Evolutionary conservation across 331 rosid genomes (phyloP).

Genomic region (Cucumis variabilis): DNA sequence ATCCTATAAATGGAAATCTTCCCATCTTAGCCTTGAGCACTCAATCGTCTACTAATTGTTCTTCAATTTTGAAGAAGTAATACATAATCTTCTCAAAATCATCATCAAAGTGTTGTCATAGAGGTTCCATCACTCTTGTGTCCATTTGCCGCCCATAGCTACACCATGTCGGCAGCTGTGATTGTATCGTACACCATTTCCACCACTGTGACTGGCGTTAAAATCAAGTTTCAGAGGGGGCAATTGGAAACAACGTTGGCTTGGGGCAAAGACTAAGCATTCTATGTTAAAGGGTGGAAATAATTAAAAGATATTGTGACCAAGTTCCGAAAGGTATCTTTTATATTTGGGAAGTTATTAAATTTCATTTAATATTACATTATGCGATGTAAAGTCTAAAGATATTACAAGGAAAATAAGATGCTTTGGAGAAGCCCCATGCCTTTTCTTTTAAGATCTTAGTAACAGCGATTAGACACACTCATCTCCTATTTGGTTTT

Average conservation of each 20-base stretch:
- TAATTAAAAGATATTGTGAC: conserved; percentile 83
- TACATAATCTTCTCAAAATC: no score
- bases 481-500: not conserved
- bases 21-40: conserved; percentile 59
- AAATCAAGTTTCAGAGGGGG: no score
- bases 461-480: not conserved
- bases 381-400: not conserved
- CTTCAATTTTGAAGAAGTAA: not conserved
- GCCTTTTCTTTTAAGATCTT: not conserved
- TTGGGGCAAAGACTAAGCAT: conserved; percentile 61
- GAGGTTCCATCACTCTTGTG: no score
- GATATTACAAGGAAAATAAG: not conserved
- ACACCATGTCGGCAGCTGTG: no score
- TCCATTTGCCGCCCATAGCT: no score
- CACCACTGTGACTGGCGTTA: conserved; percentile 34
- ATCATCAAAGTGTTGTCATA: conserved; percentile 31
- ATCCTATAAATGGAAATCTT: conserved; percentile 30
- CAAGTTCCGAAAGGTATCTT: conserved; percentile 84
- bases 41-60: conserved; percentile 19
- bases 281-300: conserved; percentile 96
- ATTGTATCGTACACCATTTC: no score
- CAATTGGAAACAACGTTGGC: conserved; percentile 41
- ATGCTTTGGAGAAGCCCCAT: conserved; percentile 6
- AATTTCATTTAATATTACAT: conserved; percentile 15
- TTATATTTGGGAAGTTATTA: conserved; percentile 29